Conservation (phyloP, 306 rosid species). For the Lathyrus tuberosus region DNA sequence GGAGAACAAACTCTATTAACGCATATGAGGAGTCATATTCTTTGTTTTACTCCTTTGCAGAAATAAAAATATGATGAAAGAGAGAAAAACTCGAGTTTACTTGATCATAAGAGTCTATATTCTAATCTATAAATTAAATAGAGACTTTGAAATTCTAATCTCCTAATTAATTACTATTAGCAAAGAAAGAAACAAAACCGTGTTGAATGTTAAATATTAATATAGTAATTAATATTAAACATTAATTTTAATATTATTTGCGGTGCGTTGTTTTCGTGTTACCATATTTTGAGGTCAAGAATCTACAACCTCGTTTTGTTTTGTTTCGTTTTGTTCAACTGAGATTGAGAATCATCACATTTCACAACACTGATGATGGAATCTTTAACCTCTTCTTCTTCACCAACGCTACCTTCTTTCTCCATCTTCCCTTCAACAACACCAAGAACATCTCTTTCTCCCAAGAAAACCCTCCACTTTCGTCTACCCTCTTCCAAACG, state of each 20-base stretch:
- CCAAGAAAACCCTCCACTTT: slow-evolving; percentile 44
- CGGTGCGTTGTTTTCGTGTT: background rate
- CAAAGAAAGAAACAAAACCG: too few relatives aligned
- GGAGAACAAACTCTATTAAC: too few relatives aligned
- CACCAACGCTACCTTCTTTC: slow-evolving; percentile 55
- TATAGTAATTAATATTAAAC: too few relatives aligned
- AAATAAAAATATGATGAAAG: too few relatives aligned
- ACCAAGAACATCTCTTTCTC: slow-evolving; percentile 9
- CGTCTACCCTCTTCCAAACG: slow-evolving; percentile 69
- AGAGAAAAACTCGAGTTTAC: too few relatives aligned
- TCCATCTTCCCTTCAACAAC: slow-evolving; percentile 36
- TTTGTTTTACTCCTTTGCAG: too few relatives aligned
- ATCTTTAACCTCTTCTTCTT: slow-evolving; percentile 53
- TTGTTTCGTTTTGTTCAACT: background rate
- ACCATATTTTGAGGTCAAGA: background rate
- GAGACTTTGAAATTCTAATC: too few relatives aligned
- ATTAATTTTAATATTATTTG: background rate
- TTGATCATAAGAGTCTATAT: too few relatives aligned
- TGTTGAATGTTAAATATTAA: too few relatives aligned
- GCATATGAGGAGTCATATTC: too few relatives aligned
- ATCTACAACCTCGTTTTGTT: background rate
- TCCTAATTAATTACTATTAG: too few relatives aligned
- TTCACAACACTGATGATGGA: slow-evolving; percentile 48
- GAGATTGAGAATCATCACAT: background rate
- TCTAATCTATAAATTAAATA: too few relatives aligned